These are phyloP conservation scores for Dalbergia oliveri DNA, from an alignment of 306 rosid genomes.

Conservation along the genomic window DNA sequence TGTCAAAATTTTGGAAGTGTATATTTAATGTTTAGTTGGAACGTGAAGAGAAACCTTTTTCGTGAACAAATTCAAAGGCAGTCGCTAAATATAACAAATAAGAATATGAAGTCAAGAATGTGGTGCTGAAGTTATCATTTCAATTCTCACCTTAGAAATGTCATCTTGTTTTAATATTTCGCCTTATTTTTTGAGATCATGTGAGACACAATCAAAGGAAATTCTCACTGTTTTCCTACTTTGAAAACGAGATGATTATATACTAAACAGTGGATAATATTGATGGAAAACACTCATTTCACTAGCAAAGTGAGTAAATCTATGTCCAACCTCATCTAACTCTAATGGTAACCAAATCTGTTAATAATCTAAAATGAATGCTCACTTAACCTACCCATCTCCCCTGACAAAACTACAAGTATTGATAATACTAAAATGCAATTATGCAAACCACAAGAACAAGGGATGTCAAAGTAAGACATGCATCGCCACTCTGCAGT, in stretches of 20 bases:
- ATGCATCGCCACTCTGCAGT: slow-evolving; percentile 28
- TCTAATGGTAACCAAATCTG: slow-evolving; percentile 15
- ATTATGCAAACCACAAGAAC: slow-evolving; percentile 5
- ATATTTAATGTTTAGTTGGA: not conserved
- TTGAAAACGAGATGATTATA: slow-evolving; percentile 37
- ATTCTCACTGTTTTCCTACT: not conserved
- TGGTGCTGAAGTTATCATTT: slow-evolving; percentile 3
- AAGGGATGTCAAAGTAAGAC: slow-evolving; percentile 29
- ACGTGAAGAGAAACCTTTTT: not conserved
- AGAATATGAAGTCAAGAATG: not conserved
- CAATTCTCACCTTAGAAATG: not conserved
- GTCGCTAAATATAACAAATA: not conserved
- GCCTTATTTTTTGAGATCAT: not conserved
- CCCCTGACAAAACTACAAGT: slow-evolving; percentile 24
- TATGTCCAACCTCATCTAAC: not conserved
- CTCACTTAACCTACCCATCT: slow-evolving; percentile 13
- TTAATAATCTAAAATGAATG: slow-evolving; percentile 28
- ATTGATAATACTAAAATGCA: slow-evolving; percentile 28
- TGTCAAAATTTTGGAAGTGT: not conserved
- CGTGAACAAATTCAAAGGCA: not conserved
- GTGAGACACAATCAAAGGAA: not conserved
- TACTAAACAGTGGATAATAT: not conserved
- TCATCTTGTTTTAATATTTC: not conserved
- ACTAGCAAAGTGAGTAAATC: slow-evolving; percentile 8
- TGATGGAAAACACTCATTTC: slow-evolving; percentile 8